Base-by-base conservation (phyloP, 164 flowering plant genomes). In the Litsea cubeba region DNA sequence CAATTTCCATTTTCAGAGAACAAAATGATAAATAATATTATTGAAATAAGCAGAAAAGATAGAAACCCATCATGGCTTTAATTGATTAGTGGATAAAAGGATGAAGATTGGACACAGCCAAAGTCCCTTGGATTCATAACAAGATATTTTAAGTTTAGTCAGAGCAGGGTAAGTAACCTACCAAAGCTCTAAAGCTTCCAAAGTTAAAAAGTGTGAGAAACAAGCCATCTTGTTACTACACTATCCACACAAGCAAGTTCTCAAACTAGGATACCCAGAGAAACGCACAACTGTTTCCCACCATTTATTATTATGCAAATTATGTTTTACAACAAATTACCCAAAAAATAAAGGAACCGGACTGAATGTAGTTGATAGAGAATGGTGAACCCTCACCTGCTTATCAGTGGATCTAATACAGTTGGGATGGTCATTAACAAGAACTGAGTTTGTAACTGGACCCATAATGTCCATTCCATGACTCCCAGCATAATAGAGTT, bases 391-490 rank as follows among this genome's bases (percentile, higher is more conserved):
- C 4, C 72, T 63, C 72, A 89, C 97, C 94, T 85, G 84, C 74
- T 77, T 71, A 84, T 88, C 86, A 84, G 88, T 79, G 68, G 88
- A 81, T 75, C 77, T 83, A 76, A 77, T 80, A 82, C 80, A 81
- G 71, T 82, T 75, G 17, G 81, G 80, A 74, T 81, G 87, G 82
- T 80, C 81, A 79, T 74, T 54, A 73, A 35, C 71, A 35, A 87
- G 71, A 15, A 25, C 71, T 2, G 79, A 28, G 11, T 79, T 50
- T 65, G 60, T 81, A 40, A 76, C 83, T 40, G 99, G 97, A 25
- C 91, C 80, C 84, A 87, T 84, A 57, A 95, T 95, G 85, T 95
- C 99, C 99, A 95, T 95, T 40, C 99, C 99, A 84, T 95, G 99
- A 82, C 99, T 95, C 76, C 99, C 99, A 49, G 99, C 99, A 82